Conservation (phyloP, 2,329 filamentous ascomycete genomes). For the Hymenoscyphus linearis region DNA sequence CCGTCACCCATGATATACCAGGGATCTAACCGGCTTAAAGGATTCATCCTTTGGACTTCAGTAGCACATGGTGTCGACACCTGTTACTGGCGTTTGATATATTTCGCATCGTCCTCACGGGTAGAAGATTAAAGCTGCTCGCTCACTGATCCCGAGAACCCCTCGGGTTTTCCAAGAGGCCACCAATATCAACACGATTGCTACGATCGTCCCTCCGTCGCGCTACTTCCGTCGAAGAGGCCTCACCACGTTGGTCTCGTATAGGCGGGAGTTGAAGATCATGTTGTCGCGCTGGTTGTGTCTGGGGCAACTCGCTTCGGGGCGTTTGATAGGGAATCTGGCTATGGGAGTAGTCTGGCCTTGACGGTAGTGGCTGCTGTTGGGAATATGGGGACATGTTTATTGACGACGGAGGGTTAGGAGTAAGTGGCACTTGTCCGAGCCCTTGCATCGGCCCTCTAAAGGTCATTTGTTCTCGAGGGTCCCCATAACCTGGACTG, state of each 20-base stretch:
- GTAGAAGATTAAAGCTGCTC: slow-evolving; percentile 1
- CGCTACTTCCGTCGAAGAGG: slow-evolving; percentile 22
- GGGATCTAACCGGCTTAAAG: neutral
- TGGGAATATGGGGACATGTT: slow-evolving; percentile 41
- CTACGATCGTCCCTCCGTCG: slow-evolving; percentile 45
- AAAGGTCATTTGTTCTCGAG: slow-evolving; percentile 26
- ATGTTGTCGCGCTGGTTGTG: slow-evolving; percentile 30
- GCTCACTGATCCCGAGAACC: slow-evolving; percentile 1
- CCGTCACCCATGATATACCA: neutral
- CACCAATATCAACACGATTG: slow-evolving; percentile 54
- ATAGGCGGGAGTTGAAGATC: slow-evolving; percentile 39
- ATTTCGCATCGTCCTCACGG: neutral
- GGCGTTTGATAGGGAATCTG: slow-evolving; percentile 46
- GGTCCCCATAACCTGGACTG: slow-evolving; percentile 21
- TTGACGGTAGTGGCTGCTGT: slow-evolving; percentile 39
- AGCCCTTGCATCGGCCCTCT: slow-evolving; percentile 17
- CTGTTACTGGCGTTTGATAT: neutral
- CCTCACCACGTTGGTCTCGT: slow-evolving; percentile 32
- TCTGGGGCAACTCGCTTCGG: slow-evolving; percentile 44
- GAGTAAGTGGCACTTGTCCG: slow-evolving; percentile 10
- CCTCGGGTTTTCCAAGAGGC: slow-evolving; percentile 51
- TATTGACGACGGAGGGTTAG: slow-evolving; percentile 31
- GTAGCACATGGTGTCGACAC: neutral
- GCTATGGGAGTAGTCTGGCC: slow-evolving; percentile 37
- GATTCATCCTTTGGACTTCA: neutral